Percentiles rank a stretch among this genome's conserved stretches.
Conservation (phyloP, 2,329 filamentous ascomycete species). For the Aspergillus sp. region DNA sequence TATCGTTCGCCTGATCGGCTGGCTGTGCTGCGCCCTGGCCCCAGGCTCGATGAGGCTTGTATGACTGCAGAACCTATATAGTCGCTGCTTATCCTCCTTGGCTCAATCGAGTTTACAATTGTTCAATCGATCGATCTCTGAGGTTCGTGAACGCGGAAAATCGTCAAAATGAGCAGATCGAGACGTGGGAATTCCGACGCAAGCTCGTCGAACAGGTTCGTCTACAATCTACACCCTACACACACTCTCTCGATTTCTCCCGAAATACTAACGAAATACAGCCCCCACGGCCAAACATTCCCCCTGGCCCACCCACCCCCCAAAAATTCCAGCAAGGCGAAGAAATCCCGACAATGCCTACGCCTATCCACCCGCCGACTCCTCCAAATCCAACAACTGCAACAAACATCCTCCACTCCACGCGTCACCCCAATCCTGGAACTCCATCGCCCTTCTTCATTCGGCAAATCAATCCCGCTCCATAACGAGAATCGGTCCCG, state of each 20-base stretch:
- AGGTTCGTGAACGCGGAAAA: too few relatives aligned
- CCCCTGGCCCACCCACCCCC: constrained; percentile 31
- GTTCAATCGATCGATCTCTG: too few relatives aligned
- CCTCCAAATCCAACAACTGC: constrained; percentile 35
- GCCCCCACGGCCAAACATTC: constrained; percentile 25
- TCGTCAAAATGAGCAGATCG: neutral
- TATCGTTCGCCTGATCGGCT: neutral
- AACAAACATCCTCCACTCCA: constrained; percentile 24
- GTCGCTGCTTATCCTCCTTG: neutral
- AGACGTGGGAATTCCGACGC: neutral
- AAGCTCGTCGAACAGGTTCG: neutral
- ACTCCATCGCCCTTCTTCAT: constrained; percentile 29
- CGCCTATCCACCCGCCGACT: constrained; percentile 24
- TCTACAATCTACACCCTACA: neutral
- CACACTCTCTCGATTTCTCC: neutral
- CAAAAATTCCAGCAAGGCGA: constrained; percentile 19
- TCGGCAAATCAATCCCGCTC: constrained; percentile 19
- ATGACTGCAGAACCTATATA: neutral
- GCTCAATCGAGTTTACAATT: neutral
- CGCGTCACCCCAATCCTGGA: constrained; percentile 31
- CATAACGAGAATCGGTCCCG: constrained; percentile 6
- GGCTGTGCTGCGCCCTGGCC: constrained; percentile 2
- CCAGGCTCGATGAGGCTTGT: neutral
- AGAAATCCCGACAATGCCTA: constrained; percentile 14
- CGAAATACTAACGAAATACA: neutral